Evolutionary conservation across 2,329 filamentous ascomycete species (phyloP), one percentile per base, ranked within the genome.

Genomic region (Fusarium citri): DNA sequence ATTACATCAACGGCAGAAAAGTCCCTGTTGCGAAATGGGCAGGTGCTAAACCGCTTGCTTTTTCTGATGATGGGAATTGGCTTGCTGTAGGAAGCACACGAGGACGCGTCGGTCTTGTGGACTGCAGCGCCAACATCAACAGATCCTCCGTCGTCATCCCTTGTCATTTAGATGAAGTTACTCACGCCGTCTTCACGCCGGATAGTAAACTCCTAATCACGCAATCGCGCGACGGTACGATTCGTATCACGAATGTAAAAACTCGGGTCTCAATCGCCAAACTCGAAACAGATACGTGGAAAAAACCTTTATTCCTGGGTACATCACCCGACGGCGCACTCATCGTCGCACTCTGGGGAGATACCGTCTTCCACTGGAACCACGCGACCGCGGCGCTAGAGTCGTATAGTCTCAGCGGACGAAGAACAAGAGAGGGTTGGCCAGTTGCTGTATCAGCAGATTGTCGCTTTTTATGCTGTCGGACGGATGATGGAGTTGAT

Each of bases 401-500:
- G 56, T 76, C 67, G 18, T 81, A 78, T 55, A 74, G 69, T 41
- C 68, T 81, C n/a, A 72, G 78, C 25, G 67, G 71, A 10, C 72
- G 76, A 22, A 71, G 79, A 49, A 62, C 49, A 9, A 70, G 68
- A 30, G 79, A 81, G 63, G 79, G 79, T 4, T 80, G 78, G 77
- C 79, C 79, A 4, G 63, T 81, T 14, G 75, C 74, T 34, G 72
- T 80, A n/a, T 81, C 79, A 9, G 74, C 73, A 0, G 79, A 81
- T 60, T 80, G 79, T 31, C 68, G 75, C 30, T 79, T 79, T 58
- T 48, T 81, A 23, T 76, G 70, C 48, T 81, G 78, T 53, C 72
- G 78, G 47, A 81, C 76, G 2, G 77, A 80, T 47, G 76, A 78
- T 2, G 79, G 79, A 11, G 73, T 80, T 8, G 79, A 81, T 43